Conservation (phyloP, 345 rosid genomes). For the Angophora floribunda region DNA sequence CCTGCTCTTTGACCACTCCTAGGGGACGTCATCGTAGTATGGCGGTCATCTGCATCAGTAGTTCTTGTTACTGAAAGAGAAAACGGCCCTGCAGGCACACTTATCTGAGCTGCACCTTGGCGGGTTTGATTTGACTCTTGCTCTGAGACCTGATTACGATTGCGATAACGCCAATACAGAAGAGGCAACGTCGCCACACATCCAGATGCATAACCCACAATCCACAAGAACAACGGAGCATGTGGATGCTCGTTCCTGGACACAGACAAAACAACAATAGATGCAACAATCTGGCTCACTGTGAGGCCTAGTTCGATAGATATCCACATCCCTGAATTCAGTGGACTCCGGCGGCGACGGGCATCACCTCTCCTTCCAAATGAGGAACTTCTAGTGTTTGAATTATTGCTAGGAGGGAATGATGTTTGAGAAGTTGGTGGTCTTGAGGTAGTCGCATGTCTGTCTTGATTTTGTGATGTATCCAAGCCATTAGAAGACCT, state of each 20-base stretch:
- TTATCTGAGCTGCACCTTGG: slow-evolving; percentile 47
- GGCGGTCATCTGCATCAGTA: slow-evolving; percentile 62
- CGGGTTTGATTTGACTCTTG: slow-evolving; percentile 64
- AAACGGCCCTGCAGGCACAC: slow-evolving; percentile 66
- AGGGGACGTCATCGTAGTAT: slow-evolving; percentile 26
- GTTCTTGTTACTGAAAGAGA: slow-evolving; percentile 63
- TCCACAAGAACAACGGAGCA: slow-evolving; percentile 77
- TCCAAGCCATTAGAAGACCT: slow-evolving; percentile 49
- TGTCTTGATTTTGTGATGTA: slow-evolving; percentile 35
- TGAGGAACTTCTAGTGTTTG: slow-evolving; percentile 39
- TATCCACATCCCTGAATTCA: slow-evolving; percentile 93
- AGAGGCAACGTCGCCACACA: slow-evolving; percentile 86
- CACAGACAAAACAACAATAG: slow-evolving; percentile 61
- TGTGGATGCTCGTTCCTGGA: slow-evolving; percentile 77
- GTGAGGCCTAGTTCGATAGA: slow-evolving; percentile 77
- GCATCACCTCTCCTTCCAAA: slow-evolving; percentile 40
- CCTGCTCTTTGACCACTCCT: slow-evolving; percentile 48
- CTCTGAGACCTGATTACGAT: slow-evolving; percentile 55
- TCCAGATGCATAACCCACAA: slow-evolving; percentile 87
- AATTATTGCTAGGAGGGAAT: slow-evolving; percentile 33
- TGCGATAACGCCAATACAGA: slow-evolving; percentile 79
- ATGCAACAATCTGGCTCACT: slow-evolving; percentile 79
- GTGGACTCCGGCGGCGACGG: slow-evolving; percentile 82
- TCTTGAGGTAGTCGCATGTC: slow-evolving; percentile 29
- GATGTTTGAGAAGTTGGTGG: slow-evolving; percentile 30